Conservation (phyloP, 768 basidiomycete genomes). For the Tricholoma bakamatsutake region DNA sequence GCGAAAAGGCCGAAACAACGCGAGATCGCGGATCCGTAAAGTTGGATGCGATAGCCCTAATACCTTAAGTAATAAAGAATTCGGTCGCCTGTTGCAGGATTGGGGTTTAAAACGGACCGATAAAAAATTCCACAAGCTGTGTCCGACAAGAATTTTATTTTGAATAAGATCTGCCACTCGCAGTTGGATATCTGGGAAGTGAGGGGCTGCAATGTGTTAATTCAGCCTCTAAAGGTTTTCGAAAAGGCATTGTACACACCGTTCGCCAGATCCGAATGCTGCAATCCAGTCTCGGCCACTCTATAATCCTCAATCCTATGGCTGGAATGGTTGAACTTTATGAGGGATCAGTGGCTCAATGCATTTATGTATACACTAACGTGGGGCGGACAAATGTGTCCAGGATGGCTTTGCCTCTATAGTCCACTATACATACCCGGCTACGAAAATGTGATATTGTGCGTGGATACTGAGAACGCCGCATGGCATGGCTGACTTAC, state of each 20-base stretch:
- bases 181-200: conserved; percentile 42
- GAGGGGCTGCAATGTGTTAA: conserved; percentile 30
- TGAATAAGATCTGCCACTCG: conserved; percentile 36
- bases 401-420: conserved; percentile 36
- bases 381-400: conserved; percentile 51
- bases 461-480: neutral
- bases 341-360: neutral
- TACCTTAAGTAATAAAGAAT: conserved; percentile 31
- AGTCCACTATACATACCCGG: conserved; percentile 47
- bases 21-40: conserved; percentile 48
- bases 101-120: conserved; percentile 27
- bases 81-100: neutral
- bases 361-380: conserved; percentile 28
- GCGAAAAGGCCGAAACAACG: conserved; percentile 45
- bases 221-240: neutral
- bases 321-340: conserved; percentile 19
- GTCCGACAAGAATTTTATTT: conserved; percentile 50
- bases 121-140: conserved; percentile 47
- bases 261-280: conserved; percentile 30
- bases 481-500: conserved; percentile 25
- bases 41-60: conserved; percentile 47
- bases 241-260: conserved; percentile 23
- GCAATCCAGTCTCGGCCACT: conserved; percentile 39
- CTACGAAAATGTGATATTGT: conserved; percentile 23
- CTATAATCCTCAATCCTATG: conserved; percentile 44